A percentile compares a stretch with the other conserved stretches of the same genome.
Evolutionary conservation across 768 basidiomycete genomes (phyloP).

Genomic region (Cystofilobasidium macerans): DNA sequence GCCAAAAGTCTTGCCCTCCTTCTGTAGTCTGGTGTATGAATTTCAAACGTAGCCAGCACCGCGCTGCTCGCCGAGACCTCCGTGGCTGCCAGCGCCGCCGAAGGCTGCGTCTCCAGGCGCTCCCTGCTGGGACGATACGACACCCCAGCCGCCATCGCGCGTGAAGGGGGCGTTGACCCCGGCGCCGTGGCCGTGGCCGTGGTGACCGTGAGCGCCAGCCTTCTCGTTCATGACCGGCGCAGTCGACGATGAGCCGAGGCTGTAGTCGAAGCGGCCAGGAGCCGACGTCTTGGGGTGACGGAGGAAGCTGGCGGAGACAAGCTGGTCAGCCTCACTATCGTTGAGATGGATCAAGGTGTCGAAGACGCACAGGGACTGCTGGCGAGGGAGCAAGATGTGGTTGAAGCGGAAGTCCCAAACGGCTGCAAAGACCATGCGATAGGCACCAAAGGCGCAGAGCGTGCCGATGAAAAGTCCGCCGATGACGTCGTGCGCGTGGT

Average conservation of each 20-base stretch:
- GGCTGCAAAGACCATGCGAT: constrained; percentile 50
- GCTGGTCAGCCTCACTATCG: no score
- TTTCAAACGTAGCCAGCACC: background rate
- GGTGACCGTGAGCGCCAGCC: background rate
- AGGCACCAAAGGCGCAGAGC: constrained; percentile 36
- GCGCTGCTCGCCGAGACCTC: background rate
- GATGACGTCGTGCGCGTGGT: constrained; percentile 47
- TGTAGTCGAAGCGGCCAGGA: constrained; percentile 6
- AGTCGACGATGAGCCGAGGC: background rate
- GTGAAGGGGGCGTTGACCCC: constrained; percentile 10
- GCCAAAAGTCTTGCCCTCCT: no score
- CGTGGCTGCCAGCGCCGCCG: background rate
- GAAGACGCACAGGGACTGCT: background rate
- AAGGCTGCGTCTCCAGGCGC: constrained; percentile 11
- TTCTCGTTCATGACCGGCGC: background rate
- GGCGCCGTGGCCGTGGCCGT: background rate
- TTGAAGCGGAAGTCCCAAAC: constrained; percentile 53
- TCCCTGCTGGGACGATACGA: background rate
- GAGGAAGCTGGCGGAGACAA: constrained; percentile 2
- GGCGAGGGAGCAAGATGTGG: constrained; percentile 46
- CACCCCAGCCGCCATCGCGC: constrained; percentile 17
- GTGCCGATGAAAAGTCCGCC: constrained; percentile 43
- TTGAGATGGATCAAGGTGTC: no score
- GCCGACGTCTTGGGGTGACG: background rate
- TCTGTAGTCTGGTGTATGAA: no score